Conservation (phyloP, 768 basidiomycete species). For the Suillus plorans region DNA sequence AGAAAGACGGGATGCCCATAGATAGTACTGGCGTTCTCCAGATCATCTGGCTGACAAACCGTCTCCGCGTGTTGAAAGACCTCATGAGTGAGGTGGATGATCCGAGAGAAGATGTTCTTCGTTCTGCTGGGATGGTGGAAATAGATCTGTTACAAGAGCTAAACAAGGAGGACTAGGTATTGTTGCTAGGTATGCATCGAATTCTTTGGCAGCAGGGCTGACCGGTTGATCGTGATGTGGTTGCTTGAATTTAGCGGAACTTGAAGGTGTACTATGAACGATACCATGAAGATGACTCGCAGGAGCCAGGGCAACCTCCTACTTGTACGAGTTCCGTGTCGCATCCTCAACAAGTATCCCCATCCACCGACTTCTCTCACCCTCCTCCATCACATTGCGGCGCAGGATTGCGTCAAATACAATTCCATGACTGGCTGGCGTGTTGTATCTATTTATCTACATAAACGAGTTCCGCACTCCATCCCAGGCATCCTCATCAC, state of each 20-base stretch:
- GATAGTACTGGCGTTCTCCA: conserved; percentile 14
- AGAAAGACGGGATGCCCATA: not conserved
- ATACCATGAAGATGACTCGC: not conserved
- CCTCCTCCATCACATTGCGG: not conserved
- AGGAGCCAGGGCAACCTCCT: not conserved
- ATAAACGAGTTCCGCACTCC: too few species aligned
- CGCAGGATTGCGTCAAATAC: not conserved
- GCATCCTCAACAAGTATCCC: not conserved
- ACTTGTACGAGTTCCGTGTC: not conserved
- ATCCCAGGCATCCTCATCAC: too few species aligned
- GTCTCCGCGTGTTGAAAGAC: conserved; percentile 6
- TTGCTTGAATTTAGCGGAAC: not conserved
- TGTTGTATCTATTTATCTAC: too few species aligned
- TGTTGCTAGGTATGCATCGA: not conserved
- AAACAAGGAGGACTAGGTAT: not conserved
- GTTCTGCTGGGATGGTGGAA: conserved; percentile 14
- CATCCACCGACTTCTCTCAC: not conserved
- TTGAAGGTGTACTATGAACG: not conserved
- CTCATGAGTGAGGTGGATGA: conserved; percentile 4
- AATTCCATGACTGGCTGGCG: not conserved
- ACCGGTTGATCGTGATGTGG: not conserved
- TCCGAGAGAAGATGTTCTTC: conserved; percentile 3
- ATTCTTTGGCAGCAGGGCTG: not conserved
- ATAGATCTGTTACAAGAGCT: not conserved
- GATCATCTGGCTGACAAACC: conserved; percentile 11